These are phyloP conservation scores for Drechmeria coniospora DNA, from an alignment of 2,329 filamentous ascomycete species.

Conservation along the genomic window DNA sequence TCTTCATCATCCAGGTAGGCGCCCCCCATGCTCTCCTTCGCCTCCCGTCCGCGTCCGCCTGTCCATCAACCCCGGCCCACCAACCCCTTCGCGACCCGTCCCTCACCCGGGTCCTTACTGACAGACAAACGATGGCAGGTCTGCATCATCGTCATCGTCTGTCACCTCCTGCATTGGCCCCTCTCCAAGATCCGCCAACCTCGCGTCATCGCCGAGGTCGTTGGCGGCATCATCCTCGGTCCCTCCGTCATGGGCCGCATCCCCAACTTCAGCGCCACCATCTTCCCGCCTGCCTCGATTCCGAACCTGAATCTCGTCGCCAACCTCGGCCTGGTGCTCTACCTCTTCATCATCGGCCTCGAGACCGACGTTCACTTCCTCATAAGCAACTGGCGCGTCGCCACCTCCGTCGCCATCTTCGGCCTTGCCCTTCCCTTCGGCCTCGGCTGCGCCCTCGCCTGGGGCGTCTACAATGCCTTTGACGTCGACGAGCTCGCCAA, in stretches of 20 bases:
- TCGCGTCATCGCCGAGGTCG: slow-evolving; percentile 70
- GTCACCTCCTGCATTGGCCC: slow-evolving; percentile 50
- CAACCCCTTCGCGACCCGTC: too few relatives aligned
- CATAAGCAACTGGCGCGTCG: slow-evolving; percentile 64
- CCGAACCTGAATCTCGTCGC: slow-evolving; percentile 63
- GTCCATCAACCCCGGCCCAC: too few relatives aligned
- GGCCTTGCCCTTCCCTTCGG: slow-evolving; percentile 77
- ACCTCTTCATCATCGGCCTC: slow-evolving; percentile 75
- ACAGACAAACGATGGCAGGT: too few relatives aligned
- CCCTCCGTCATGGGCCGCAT: slow-evolving; percentile 81
- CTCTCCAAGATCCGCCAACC: slow-evolving; percentile 65
- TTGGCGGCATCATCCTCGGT: slow-evolving; percentile 71
- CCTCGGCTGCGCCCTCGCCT: slow-evolving; percentile 64
- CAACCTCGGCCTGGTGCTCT: slow-evolving; percentile 70
- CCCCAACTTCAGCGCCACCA: slow-evolving; percentile 57
- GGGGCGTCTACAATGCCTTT: slow-evolving; percentile 67
- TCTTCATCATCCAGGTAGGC: slow-evolving; percentile 59
- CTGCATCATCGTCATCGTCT: slow-evolving; percentile 32
- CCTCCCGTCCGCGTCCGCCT: too few relatives aligned
- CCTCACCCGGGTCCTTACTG: too few relatives aligned
- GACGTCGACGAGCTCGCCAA: slow-evolving; percentile 23
- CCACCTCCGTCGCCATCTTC: slow-evolving; percentile 59
- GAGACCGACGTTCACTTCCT: slow-evolving; percentile 74
- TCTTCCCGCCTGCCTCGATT: slow-evolving; percentile 65
- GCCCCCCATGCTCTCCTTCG: neutral